Conservation (phyloP, 257 asterid species). For the Nemophila menziesii region DNA sequence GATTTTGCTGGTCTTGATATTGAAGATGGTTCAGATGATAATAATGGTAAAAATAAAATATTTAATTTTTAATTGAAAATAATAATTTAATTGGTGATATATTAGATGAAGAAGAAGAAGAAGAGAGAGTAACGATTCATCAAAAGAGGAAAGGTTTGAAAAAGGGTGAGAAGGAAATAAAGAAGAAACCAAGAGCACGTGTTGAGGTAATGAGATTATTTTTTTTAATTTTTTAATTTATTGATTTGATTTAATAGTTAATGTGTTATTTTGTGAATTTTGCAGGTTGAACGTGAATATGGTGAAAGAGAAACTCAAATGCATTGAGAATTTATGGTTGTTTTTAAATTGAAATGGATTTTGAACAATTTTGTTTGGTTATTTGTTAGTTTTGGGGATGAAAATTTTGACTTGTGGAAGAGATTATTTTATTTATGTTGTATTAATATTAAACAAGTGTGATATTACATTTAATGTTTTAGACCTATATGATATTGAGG, state of each 20-base stretch:
- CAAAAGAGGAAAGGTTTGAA: slow-evolving; percentile 29
- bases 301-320: slow-evolving; percentile 39
- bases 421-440: too few relatives aligned
- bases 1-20: slow-evolving; percentile 46
- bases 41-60: slow-evolving; percentile 24
- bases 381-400: too few relatives aligned
- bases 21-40: slow-evolving; percentile 23
- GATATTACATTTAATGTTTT: too few relatives aligned
- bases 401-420: too few relatives aligned
- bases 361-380: too few relatives aligned
- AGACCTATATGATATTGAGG: too few relatives aligned
- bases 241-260: neutral
- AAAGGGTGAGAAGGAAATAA: slow-evolving; percentile 40
- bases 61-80: neutral
- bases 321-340: slow-evolving; percentile 30
- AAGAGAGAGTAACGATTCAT: slow-evolving; percentile 23
- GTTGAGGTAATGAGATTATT: slow-evolving; percentile 47
- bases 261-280: slow-evolving; percentile 7
- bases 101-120: slow-evolving; percentile 30
- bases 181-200: slow-evolving; percentile 55
- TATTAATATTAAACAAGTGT: too few relatives aligned
- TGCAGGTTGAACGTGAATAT: slow-evolving; percentile 69
- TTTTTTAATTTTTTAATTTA: neutral
- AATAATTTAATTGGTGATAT: slow-evolving; percentile 27
- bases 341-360: too few relatives aligned